phyloP scores from a whole-genome alignment of 495 filamentous ascomycete genomes.

The Podospora bellae-mahoneyi region DNA sequence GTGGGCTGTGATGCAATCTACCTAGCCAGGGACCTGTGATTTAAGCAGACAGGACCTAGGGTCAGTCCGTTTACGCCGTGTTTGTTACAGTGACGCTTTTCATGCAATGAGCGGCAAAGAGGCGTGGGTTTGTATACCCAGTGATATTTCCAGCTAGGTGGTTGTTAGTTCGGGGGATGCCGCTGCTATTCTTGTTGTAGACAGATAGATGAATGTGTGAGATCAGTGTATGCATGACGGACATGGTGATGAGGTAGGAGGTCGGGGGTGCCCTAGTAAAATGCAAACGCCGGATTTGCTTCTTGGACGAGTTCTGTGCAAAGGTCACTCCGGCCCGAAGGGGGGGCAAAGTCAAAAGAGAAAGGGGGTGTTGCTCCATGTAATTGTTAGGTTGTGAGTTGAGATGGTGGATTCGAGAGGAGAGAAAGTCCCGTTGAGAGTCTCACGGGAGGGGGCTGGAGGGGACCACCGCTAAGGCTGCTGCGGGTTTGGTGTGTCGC shows the following conservation, averaged over 20 bases:
- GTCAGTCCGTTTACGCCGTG: background rate
- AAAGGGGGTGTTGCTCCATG: background rate
- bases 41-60: too few species aligned
- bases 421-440: background rate
- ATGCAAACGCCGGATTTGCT: background rate
- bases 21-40: background rate
- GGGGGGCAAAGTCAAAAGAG: background rate
- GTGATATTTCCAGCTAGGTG: background rate
- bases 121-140: background rate
- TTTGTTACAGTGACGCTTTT: background rate
- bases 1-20: background rate
- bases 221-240: background rate
- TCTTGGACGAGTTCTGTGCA: background rate
- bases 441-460: background rate
- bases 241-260: background rate
- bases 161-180: background rate
- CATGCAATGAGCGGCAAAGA: background rate
- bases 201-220: background rate
- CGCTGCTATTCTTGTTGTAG: too few species aligned
- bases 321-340: background rate
- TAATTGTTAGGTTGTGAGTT: background rate
- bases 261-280: background rate
- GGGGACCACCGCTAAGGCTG: conserved; percentile 14
- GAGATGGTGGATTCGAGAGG: background rate
- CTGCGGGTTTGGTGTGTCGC: conserved; percentile 12